A percentile compares a stretch with the other conserved stretches of the same genome.
These are phyloP conservation scores for Populus hybrid DNA, from an alignment of 441 rosid genomes.

Conservation along the genomic window DNA sequence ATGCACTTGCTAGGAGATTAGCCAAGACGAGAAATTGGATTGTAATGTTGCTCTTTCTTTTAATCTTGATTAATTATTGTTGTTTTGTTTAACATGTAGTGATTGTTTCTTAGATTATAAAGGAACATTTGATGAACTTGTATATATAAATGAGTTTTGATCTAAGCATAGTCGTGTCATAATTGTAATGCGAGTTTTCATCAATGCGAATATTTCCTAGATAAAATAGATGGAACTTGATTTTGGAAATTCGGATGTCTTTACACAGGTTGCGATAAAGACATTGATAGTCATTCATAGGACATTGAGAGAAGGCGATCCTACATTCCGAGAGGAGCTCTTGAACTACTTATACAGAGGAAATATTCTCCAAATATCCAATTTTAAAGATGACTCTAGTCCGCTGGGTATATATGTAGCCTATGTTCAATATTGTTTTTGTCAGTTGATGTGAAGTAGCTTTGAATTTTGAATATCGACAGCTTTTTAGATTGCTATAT, in stretches of 20 bases:
- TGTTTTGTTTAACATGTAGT: neutral
- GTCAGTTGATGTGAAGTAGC: neutral
- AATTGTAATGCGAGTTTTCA: neutral
- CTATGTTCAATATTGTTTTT: neutral
- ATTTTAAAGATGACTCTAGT: constrained; percentile 75
- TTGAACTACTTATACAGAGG: constrained; percentile 54
- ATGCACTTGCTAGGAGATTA: constrained; percentile 66
- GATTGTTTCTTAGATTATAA: neutral
- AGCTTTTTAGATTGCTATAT: neutral
- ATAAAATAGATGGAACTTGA: neutral
- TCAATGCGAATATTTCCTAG: neutral
- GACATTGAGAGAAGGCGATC: constrained; percentile 81
- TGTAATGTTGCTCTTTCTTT: constrained; percentile 28
- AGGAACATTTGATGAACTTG: neutral
- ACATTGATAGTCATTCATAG: constrained; percentile 72
- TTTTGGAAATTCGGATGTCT: neutral
- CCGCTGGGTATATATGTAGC: constrained; percentile 44
- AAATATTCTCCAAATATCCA: constrained; percentile 63
- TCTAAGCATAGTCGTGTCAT: neutral
- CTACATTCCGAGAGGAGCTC: constrained; percentile 73
- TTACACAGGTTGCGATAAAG: constrained; percentile 65
- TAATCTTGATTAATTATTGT: neutral
- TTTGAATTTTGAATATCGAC: neutral
- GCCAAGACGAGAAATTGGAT: constrained; percentile 70
- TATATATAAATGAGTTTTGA: neutral